Percentiles rank a stretch among this genome's conserved stretches.
Evolutionary conservation across 2,329 filamentous ascomycete species (phyloP).

Genomic region (Apiospora kogelbergensis): DNA sequence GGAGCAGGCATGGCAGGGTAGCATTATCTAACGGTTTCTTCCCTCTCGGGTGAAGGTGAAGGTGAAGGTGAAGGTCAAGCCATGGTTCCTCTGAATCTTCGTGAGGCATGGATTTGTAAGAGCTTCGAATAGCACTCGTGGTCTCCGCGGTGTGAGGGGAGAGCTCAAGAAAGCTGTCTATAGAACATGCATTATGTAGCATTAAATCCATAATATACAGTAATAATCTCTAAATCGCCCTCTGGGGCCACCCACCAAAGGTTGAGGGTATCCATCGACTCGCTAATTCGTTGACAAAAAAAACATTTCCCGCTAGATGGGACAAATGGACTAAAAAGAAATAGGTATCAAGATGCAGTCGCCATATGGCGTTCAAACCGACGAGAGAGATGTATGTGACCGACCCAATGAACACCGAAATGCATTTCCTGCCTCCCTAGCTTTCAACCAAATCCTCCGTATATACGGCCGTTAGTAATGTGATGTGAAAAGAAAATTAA

Average conservation of each 20-base stretch:
- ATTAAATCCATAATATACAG: background rate
- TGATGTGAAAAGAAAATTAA: background rate
- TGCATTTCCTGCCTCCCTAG: background rate
- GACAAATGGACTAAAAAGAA: background rate
- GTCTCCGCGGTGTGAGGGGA: background rate
- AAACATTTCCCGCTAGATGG: background rate
- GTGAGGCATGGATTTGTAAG: background rate
- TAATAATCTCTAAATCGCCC: background rate
- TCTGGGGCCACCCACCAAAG: background rate
- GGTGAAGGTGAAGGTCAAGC: background rate
- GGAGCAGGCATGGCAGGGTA: background rate
- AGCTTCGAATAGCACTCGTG: background rate
- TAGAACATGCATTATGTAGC: background rate
- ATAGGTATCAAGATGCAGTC: constrained; percentile 6
- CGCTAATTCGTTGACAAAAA: background rate
- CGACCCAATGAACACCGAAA: background rate
- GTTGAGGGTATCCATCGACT: background rate
- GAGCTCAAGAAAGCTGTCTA: background rate
- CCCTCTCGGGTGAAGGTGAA: no score
- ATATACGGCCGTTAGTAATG: constrained; percentile 1
- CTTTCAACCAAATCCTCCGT: background rate
- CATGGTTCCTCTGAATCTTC: background rate
- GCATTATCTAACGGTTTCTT: background rate
- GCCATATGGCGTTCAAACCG: background rate
- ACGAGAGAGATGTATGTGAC: background rate